Evolutionary conservation across 257 asterid genomes (phyloP), one percentile per base, ranked within the genome.

Genomic region (Solanum neorickii): DNA sequence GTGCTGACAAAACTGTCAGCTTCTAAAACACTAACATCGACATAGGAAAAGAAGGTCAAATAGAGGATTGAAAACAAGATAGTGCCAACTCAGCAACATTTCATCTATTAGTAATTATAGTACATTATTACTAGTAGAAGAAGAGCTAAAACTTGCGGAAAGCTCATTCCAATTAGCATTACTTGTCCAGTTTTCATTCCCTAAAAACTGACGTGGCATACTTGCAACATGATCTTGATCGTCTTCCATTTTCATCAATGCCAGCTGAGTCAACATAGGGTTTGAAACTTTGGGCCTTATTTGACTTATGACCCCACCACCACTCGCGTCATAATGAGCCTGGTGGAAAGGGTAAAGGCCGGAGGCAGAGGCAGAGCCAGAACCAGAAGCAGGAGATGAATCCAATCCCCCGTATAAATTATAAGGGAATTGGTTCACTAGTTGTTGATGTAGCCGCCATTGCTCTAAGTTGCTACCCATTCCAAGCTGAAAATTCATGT

Each of bases 61-160:
- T 15, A 78, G 25, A 14, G 23, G 11, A 74, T 0, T 1, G 2
- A 7, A 31, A 47, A 46, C 72, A 13, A 85, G 56, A 75, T 70
- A 85, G 39, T 33, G 27, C 20, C 39, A 82, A 76, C 37, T 35
- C 31, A 20, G 18, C 49, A 21, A 27, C 15, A 44, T 12, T 25
- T 27, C n/a, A 9, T 46, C 47, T 3, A 49, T 7, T 29, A 29
- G 29, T 74, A 74, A 59, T 87, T 92, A 95, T 84, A 88, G 88
- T 2, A 94, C 93, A 89, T 94, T 93, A 86, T 94, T 93, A 86
- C 93, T 92, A 13, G 97, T 92, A 2, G 98, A 92, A 73, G 96
- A 91, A 46, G 98, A 93, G 88, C 95, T 94, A 91, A 96, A 94
- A 87, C 93, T 91, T 3, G 66, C 46, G 5, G 98, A 90, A 74